Conservation (phyloP, 345 rosid species). For the Mangifera indica region DNA sequence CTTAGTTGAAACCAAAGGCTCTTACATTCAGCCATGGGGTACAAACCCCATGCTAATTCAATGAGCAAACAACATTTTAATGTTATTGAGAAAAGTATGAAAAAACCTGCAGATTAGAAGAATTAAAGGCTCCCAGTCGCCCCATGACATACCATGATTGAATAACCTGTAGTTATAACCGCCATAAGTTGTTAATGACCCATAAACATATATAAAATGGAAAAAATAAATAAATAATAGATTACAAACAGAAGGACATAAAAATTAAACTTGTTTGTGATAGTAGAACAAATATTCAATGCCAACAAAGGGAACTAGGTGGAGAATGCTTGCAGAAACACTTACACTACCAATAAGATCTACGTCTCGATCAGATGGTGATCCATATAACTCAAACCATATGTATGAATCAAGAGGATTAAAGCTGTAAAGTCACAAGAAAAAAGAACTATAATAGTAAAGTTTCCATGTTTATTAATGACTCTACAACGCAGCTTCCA, state of each 20-base stretch:
- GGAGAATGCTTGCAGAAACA: constrained; percentile 12
- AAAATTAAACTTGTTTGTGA: constrained; percentile 1
- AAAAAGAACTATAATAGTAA: not conserved
- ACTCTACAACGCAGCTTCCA: not conserved
- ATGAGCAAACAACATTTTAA: not conserved
- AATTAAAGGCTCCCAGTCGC: constrained; percentile 86
- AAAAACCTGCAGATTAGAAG: constrained; percentile 87
- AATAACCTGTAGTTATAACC: constrained; percentile 51
- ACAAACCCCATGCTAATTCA: not conserved
- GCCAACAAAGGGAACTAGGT: constrained; percentile 10
- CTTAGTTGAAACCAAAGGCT: no score
- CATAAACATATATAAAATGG: not conserved
- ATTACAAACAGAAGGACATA: not conserved
- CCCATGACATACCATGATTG: constrained; percentile 99
- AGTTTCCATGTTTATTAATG: not conserved
- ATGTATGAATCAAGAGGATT: constrained; percentile 77
- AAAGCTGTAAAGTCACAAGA: constrained; percentile 53
- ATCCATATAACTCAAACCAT: constrained; percentile 86
- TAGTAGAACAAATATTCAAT: constrained; percentile 9
- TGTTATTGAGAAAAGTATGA: constrained; percentile 6
- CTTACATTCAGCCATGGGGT: no score
- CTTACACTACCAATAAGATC: constrained; percentile 80
- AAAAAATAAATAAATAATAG: not conserved
- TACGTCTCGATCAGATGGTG: constrained; percentile 85
- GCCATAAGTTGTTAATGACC: not conserved